Percentiles rank a stretch among this genome's conserved stretches.
Conservation (phyloP, 1,284 basidiomycete species). For the Tremellales sp. region DNA sequence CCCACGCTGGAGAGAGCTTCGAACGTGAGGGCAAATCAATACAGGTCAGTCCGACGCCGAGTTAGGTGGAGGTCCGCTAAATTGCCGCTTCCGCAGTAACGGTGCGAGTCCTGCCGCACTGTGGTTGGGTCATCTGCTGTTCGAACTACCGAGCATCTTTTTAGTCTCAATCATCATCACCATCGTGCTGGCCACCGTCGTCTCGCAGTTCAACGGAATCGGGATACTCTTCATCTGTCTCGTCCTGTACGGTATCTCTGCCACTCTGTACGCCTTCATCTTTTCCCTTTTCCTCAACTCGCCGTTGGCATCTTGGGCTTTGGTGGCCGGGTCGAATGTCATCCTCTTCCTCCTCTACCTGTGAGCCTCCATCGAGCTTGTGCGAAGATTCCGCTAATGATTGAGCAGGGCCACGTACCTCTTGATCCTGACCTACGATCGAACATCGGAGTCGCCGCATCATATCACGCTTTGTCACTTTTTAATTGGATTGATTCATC, state of each 20-base stretch:
- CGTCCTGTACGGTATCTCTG: conserved; percentile 65
- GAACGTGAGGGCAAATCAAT: conserved; percentile 65
- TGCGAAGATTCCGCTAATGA: conserved; percentile 1
- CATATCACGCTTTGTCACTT: conserved; percentile 66
- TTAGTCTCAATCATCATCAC: conserved; percentile 60
- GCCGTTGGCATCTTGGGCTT: conserved; percentile 68
- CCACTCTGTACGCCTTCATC: conserved; percentile 65
- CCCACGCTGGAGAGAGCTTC: conserved; percentile 60
- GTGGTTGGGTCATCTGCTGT: conserved; percentile 74
- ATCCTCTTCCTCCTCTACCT: conserved; percentile 62
- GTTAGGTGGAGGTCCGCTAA: conserved; percentile 52
- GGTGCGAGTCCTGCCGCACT: conserved; percentile 67
- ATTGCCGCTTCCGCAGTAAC: conserved; percentile 55
- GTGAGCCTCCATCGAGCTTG: conserved; percentile 12
- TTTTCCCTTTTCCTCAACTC: conserved; percentile 61
- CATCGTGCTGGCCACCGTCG: conserved; percentile 57
- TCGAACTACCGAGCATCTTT: conserved; percentile 62
- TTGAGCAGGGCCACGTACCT: conserved; percentile 57
- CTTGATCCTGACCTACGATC: conserved; percentile 65
- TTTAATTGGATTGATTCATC: conserved; percentile 62
- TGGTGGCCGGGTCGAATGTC: conserved; percentile 68
- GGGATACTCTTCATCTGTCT: conserved; percentile 61
- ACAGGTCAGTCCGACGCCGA: conserved; percentile 18
- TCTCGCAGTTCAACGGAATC: conserved; percentile 66
- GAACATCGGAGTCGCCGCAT: conserved; percentile 55